A percentile compares a stretch with the other conserved stretches of the same genome.
Conservation (phyloP, 2,329 filamentous ascomycete genomes). For the Stachybotrys echinatus region DNA sequence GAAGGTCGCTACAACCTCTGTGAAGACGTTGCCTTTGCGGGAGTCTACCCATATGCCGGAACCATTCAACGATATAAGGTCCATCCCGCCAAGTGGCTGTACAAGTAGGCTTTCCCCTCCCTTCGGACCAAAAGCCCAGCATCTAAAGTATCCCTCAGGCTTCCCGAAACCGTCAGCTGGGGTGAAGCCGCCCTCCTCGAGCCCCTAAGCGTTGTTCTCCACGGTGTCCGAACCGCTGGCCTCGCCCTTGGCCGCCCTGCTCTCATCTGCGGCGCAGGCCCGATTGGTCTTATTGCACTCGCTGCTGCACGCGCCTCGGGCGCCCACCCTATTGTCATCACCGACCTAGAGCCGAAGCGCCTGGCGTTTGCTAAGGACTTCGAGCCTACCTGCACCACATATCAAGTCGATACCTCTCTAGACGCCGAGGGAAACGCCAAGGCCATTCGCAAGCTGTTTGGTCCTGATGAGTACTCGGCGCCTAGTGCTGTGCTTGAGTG, state of each 20-base stretch:
- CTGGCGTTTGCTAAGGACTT: not conserved
- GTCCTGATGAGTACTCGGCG: not conserved
- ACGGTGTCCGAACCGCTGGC: conserved; percentile 31
- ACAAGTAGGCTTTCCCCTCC: conserved; percentile 30
- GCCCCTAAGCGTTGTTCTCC: conserved; percentile 40
- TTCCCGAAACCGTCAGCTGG: conserved; percentile 48
- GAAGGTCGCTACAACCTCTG: conserved; percentile 61
- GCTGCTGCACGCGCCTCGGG: conserved; percentile 37
- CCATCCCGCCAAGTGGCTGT: conserved; percentile 55
- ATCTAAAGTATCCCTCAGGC: conserved; percentile 13
- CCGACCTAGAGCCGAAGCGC: conserved; percentile 22
- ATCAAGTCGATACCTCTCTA: not conserved
- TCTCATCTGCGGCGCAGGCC: conserved; percentile 27
- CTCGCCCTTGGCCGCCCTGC: conserved; percentile 32
- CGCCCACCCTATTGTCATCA: conserved; percentile 34
- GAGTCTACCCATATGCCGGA: conserved; percentile 56
- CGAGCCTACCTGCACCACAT: not conserved
- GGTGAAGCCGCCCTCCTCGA: conserved; percentile 29
- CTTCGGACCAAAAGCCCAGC: not conserved
- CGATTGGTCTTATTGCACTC: conserved; percentile 31
- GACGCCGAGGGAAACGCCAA: not conserved
- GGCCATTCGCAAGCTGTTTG: not conserved
- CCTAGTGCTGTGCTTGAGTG: not conserved
- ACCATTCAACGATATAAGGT: conserved; percentile 57
- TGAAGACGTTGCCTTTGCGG: conserved; percentile 54